A percentile compares a stretch with the other conserved stretches of the same genome.
These are phyloP conservation scores for Tolypocladium cylindrosporum DNA, from an alignment of 2,329 filamentous ascomycete genomes.

Conservation along the genomic window DNA sequence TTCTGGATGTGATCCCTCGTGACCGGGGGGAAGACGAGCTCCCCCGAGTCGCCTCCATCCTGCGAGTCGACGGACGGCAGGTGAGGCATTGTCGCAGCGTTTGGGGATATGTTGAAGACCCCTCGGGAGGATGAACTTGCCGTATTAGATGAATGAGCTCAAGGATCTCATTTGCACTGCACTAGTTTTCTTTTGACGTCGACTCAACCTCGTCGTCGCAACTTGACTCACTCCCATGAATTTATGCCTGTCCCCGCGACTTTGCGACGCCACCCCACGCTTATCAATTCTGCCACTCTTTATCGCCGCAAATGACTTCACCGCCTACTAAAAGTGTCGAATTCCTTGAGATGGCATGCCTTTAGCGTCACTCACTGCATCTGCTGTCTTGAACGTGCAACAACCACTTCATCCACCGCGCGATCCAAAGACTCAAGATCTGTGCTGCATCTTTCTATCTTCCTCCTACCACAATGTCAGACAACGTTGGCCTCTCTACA, in stretches of 20 bases:
- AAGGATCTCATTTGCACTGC: background rate
- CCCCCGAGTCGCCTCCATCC: slow-evolving; percentile 8
- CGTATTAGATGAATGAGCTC: background rate
- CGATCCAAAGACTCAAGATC: background rate
- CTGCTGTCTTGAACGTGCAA: background rate
- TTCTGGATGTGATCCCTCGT: slow-evolving; percentile 82
- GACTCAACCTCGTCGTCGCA: background rate
- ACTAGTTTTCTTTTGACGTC: background rate
- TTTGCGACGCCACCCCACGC: slow-evolving; percentile 9
- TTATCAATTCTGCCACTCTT: slow-evolving; percentile 15
- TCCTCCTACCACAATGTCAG: slow-evolving; percentile 55
- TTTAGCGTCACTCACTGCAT: background rate
- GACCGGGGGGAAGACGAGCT: slow-evolving; percentile 68
- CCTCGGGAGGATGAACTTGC: background rate
- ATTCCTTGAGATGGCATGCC: background rate
- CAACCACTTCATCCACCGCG: background rate
- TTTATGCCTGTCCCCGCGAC: background rate
- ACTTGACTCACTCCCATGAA: background rate
- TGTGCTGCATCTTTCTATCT: background rate
- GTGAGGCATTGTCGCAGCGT: slow-evolving; percentile 22
- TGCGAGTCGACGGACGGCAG: slow-evolving; percentile 12
- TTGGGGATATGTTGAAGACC: background rate
- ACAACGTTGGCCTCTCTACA: slow-evolving; percentile 92
- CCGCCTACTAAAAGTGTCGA: slow-evolving; percentile 9
- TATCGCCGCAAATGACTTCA: slow-evolving; percentile 7